These are phyloP conservation scores for Microthlaspi erraticum DNA, from an alignment of 345 rosid genomes.

Conservation along the genomic window DNA sequence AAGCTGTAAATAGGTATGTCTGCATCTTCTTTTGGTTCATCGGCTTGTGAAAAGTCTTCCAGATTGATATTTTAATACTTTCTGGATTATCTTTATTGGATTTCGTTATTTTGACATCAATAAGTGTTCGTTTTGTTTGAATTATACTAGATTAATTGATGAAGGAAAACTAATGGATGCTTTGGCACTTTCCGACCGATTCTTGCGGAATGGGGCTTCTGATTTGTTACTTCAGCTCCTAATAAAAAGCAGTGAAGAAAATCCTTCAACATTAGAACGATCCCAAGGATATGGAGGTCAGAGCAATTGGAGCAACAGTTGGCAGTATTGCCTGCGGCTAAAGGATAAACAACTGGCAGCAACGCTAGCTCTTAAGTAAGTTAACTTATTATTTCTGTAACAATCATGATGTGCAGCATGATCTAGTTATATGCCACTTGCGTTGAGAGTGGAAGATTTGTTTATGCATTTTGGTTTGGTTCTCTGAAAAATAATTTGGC, in stretches of 20 bases:
- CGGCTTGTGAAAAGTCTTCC: conserved; percentile 10
- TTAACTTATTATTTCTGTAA: conserved; percentile 29
- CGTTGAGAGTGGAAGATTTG: conserved; percentile 13
- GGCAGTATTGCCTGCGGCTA: conserved; percentile 97
- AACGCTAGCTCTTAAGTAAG: conserved; percentile 85
- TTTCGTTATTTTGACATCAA: conserved; percentile 8
- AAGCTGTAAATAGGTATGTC: conserved; percentile 79
- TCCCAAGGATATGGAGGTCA: conserved; percentile 66
- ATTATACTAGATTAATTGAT: conserved; percentile 66
- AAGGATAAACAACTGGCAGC: conserved; percentile 94
- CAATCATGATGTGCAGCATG: conserved; percentile 6
- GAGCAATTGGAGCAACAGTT: conserved; percentile 73
- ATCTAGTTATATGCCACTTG: conserved; percentile 11
- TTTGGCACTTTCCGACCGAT: conserved; percentile 96
- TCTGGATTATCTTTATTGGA: conserved; percentile 18
- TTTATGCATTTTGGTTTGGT: conserved; percentile 21
- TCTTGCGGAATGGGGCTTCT: conserved; percentile 87
- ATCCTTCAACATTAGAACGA: conserved; percentile 54
- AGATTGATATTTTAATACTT: not conserved
- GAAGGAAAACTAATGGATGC: conserved; percentile 96
- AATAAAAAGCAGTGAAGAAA: conserved; percentile 75
- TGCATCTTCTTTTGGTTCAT: conserved; percentile 14
- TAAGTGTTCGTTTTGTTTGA: conserved; percentile 24
- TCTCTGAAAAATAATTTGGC: conserved; percentile 16
- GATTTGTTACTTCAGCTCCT: conserved; percentile 86